These are phyloP conservation scores for Hypholoma fasciculare DNA, from an alignment of 768 basidiomycete species.

Conservation along the genomic window DNA sequence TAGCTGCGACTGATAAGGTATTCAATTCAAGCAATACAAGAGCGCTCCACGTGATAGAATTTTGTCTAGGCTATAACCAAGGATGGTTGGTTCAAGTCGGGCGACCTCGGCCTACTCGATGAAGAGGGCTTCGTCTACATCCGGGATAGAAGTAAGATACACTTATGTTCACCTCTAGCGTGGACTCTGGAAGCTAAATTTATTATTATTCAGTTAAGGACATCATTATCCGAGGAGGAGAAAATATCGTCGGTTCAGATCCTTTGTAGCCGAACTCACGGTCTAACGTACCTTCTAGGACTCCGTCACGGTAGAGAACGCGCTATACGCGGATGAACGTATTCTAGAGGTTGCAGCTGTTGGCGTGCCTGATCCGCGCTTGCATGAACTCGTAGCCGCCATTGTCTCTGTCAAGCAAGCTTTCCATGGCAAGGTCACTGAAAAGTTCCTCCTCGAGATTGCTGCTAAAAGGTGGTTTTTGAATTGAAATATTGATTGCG, in stretches of 20 bases:
- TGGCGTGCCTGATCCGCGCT: conserved; percentile 55
- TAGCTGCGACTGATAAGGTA: conserved; percentile 45
- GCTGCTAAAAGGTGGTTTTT: conserved; percentile 42
- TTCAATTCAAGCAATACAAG: background rate
- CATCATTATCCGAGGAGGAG: conserved; percentile 64
- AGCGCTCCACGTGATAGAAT: background rate
- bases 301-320: conserved; percentile 63
- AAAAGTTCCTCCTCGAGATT: conserved; percentile 43
- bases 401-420: conserved; percentile 50
- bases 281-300: conserved; percentile 32
- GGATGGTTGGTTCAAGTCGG: conserved; percentile 59
- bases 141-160: conserved; percentile 45
- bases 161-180: background rate
- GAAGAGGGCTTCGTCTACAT: conserved; percentile 61
- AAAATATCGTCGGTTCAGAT: conserved; percentile 52
- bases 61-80: conserved; percentile 33
- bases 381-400: conserved; percentile 61
- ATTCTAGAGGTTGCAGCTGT: conserved; percentile 62
- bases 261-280: background rate
- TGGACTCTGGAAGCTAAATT: background rate
- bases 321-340: conserved; percentile 53
- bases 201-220: conserved; percentile 49
- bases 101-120: conserved; percentile 54
- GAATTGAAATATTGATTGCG: background rate
- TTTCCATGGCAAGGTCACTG: conserved; percentile 44